These are phyloP conservation scores for Exophiala oligosperma DNA, from an alignment of 2,329 filamentous ascomycete genomes.

Conservation along the genomic window DNA sequence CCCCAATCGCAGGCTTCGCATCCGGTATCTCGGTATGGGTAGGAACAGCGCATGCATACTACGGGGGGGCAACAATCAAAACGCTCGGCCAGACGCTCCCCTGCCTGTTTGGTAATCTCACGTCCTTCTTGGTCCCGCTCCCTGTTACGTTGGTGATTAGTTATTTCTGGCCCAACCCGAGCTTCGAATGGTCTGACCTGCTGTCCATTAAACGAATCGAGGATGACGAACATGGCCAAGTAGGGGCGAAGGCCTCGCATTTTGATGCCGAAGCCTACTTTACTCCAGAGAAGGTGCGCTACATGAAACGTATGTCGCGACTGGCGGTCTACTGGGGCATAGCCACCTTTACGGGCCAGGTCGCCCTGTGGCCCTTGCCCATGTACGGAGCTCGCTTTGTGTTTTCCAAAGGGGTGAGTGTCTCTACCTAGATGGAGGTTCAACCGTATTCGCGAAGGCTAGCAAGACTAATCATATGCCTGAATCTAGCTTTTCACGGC, in stretches of 20 bases:
- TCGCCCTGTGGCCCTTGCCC: slow-evolving; percentile 80
- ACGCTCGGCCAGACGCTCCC: slow-evolving; percentile 70
- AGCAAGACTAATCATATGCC: slow-evolving; percentile 69
- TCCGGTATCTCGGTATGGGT: slow-evolving; percentile 75
- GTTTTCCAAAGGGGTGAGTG: background rate
- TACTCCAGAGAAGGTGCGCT: background rate
- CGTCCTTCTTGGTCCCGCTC: slow-evolving; percentile 54
- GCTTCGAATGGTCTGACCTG: slow-evolving; percentile 33
- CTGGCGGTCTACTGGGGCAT: slow-evolving; percentile 44
- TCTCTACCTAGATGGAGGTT: too few species aligned
- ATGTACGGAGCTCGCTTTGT: slow-evolving; percentile 62
- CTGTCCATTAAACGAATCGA: background rate
- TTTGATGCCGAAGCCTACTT: slow-evolving; percentile 29
- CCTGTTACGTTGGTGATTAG: slow-evolving; percentile 75
- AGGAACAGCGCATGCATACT: slow-evolving; percentile 68
- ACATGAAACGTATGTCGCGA: slow-evolving; percentile 51
- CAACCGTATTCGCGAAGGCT: slow-evolving; percentile 33
- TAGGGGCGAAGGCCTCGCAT: too few species aligned
- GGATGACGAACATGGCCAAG: background rate
- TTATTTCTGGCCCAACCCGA: slow-evolving; percentile 70
- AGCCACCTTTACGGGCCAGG: slow-evolving; percentile 57
- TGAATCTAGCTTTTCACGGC: slow-evolving; percentile 77
- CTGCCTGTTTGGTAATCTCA: slow-evolving; percentile 66
- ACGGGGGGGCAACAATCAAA: slow-evolving; percentile 65
- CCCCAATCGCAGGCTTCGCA: slow-evolving; percentile 62